Conservation (phyloP, 306 rosid genomes). For the Spatholobus suberectus region DNA sequence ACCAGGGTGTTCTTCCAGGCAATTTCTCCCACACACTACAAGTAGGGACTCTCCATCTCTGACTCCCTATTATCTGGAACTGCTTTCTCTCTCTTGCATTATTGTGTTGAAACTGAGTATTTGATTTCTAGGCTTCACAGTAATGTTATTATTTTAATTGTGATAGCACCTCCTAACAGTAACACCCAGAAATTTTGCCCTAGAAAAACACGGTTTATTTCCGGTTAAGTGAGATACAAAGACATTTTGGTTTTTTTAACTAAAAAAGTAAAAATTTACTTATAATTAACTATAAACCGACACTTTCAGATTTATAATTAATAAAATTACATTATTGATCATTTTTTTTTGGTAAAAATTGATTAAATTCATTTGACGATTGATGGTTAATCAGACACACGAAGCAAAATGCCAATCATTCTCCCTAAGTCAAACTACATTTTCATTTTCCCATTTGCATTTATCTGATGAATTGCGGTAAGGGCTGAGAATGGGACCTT, state of each 20-base stretch:
- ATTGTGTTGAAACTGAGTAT: constrained; percentile 20
- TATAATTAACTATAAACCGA: not conserved
- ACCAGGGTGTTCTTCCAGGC: constrained; percentile 72
- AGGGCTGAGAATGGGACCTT: constrained; percentile 36
- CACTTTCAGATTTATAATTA: not conserved
- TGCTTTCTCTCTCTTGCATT: constrained; percentile 42
- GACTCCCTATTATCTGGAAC: not conserved
- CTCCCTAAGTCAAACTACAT: not conserved
- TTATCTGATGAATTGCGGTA: constrained; percentile 29
- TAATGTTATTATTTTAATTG: not conserved
- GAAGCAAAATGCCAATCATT: constrained; percentile 5
- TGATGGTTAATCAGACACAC: not conserved
- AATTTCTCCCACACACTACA: constrained; percentile 87
- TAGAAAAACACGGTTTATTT: not conserved
- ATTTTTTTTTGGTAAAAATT: not conserved
- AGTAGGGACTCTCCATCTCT: constrained; percentile 55
- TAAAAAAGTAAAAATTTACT: too few relatives aligned
- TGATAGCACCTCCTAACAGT: constrained; percentile 39
- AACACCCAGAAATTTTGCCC: constrained; percentile 31
- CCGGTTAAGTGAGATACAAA: too few relatives aligned
- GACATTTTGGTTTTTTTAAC: not conserved
- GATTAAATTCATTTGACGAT: not conserved
- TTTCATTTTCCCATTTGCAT: constrained; percentile 18
- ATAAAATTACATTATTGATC: not conserved
- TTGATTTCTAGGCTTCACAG: constrained; percentile 38